These are phyloP conservation scores for Penicillium vulpinum DNA, from an alignment of 2,329 filamentous ascomycete genomes.

Conservation along the genomic window DNA sequence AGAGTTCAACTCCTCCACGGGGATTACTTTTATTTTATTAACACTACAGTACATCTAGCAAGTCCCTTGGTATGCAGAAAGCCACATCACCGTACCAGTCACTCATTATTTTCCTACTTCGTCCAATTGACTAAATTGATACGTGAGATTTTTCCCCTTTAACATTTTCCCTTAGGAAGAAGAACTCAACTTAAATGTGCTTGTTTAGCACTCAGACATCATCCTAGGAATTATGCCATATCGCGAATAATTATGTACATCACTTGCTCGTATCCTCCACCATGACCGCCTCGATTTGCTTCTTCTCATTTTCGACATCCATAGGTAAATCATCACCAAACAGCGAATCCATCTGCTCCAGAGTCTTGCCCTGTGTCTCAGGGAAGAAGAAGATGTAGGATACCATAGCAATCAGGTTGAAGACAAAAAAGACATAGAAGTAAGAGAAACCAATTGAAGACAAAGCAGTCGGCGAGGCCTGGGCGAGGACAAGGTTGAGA, in stretches of 20 bases:
- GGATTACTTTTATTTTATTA: too few species aligned
- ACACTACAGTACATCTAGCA: too few species aligned
- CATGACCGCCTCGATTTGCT: neutral
- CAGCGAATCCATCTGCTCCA: constrained; percentile 32
- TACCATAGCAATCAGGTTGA: constrained; percentile 46
- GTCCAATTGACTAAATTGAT: too few species aligned
- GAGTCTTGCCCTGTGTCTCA: constrained; percentile 32
- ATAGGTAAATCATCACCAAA: constrained; percentile 20
- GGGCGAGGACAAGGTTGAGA: constrained; percentile 50
- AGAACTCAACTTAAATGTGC: too few species aligned
- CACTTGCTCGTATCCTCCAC: neutral
- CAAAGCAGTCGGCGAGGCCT: constrained; percentile 49
- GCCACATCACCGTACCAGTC: too few species aligned
- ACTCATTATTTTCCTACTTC: too few species aligned
- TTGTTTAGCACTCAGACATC: too few species aligned
- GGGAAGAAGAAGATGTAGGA: constrained; percentile 37
- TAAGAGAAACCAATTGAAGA: constrained; percentile 47
- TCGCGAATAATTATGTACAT: neutral
- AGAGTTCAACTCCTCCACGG: too few species aligned
- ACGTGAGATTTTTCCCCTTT: too few species aligned
- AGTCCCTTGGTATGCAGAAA: too few species aligned
- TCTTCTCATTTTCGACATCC: neutral
- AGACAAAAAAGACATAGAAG: constrained; percentile 50
- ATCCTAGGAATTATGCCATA: too few species aligned
- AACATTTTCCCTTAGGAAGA: too few species aligned